Percentiles rank a stretch among this genome's conserved stretches.
Conservation (phyloP, 345 rosid genomes). For the Eucalyptus sideroxylon region DNA sequence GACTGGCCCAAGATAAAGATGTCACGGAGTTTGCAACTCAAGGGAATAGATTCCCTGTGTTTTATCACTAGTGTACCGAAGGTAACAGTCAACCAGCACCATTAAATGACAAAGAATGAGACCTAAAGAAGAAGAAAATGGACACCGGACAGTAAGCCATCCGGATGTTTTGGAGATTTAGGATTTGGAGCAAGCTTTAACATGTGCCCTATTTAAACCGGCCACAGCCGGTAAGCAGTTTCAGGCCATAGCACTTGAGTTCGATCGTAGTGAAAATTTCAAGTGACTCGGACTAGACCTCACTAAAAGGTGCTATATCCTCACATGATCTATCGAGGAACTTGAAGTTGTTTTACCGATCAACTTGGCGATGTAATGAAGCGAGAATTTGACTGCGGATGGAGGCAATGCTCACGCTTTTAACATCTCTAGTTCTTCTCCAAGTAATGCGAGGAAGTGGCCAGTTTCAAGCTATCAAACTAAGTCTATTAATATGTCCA, state of each 20-base stretch:
- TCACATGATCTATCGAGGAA: background rate
- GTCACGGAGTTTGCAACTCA: background rate
- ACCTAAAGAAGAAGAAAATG: background rate
- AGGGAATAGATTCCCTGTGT: background rate
- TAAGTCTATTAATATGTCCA: background rate
- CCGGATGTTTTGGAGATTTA: background rate
- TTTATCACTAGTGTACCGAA: background rate
- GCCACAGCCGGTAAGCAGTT: background rate
- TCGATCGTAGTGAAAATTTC: background rate
- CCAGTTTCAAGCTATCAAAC: background rate
- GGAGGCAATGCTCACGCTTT: background rate
- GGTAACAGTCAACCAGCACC: background rate
- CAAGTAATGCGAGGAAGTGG: background rate
- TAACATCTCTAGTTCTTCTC: background rate
- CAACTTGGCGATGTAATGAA: background rate
- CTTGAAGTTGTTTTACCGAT: background rate
- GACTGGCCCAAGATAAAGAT: background rate
- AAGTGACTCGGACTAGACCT: background rate
- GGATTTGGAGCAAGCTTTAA: background rate
- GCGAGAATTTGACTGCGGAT: background rate
- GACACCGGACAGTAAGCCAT: background rate
- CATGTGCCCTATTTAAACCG: background rate
- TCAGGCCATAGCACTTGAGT: background rate
- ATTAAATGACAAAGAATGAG: background rate
- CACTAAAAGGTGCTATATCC: background rate